Base-by-base conservation (phyloP, 83 land plant genomes). In the Picea abies region DNA sequence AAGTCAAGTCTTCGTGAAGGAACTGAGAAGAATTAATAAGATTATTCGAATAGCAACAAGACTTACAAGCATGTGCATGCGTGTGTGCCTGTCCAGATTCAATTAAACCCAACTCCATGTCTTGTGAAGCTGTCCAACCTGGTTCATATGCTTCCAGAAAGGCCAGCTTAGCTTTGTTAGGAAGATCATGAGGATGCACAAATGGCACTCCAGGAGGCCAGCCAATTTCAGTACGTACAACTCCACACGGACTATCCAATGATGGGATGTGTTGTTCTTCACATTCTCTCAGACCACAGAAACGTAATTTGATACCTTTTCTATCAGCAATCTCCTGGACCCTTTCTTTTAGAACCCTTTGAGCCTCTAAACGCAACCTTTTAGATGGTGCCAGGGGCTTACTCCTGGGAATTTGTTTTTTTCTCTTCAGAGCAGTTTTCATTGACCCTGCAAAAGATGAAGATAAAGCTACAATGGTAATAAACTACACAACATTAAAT, bases 121-220 rank as follows among this genome's bases (percentile, higher is more conserved):
- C 98, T 85, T 96, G 96, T 37, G 92, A 88, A 11, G 91, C 90
- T 67, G 97, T 85, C 98, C 98, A 96, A 80, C 99, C 98, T 82
- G 98, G 99, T 80, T 96, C 99, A 89, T 94, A 96, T 16, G 99
- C 98, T 88, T 96, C 99, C 77, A 96, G 91, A 82, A 96, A 96
- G 15, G 92, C 94, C 41, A 91, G 88, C 83, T 96, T 96, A 58
- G 99, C 96, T 81, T 96, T 96, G 64, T 96, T 96, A 17, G 99
- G 99, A 26, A 96, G 93, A 82, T 96, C 99, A 86, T 96, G 99
- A 23, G 99, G 99, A 83, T 96, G 99, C 69, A 96, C 99, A 86
- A 96, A 95, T 16, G 99, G 99, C 23, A 96, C 99, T n/a, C 99
- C 97, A 19, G 90, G 89, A 26, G 99, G 99, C 99, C 99, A 96